Evolutionary conservation across 352 stramenopile species (phyloP), one percentile per base, ranked within the genome.

Genomic region (Pythium brachiatum): DNA sequence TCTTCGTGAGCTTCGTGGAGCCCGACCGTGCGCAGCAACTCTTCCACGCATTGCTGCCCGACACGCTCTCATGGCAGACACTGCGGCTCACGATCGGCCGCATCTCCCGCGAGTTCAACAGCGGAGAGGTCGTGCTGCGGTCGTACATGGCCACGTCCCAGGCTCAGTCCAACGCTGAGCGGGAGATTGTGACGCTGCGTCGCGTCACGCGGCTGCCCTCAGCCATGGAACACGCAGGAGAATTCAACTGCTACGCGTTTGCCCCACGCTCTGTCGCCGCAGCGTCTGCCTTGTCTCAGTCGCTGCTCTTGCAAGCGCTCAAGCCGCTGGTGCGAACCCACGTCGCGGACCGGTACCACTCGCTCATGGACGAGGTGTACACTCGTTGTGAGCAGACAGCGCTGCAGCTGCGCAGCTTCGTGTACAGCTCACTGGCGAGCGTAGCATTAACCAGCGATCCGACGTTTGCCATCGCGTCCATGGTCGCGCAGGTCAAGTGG

Each of bases 361-460:
- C 76, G 31, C 69, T 90, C 16, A 74, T 92, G 69, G 76, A 91
- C 47, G 83, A 92, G 59, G 65, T 90, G 7, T 89, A 83, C 52
- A 67, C 83, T 20, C 69, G 84, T 79, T 69, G 69, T 62, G 27
- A 75, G 68, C 1, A 74, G 79, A 66, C 47, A 34, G 75, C 80
- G 7, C 51, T 68, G 4, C 80, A 95, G 55, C 65, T 92, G 8
- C 74, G 80, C 13, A 74, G 58, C 36, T 92, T 90, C 56, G 71
- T 89, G 63, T 92, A 90, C 59, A 69, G 52, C 34, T 79, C 62
- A 9, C 74, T 90, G 41, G 79, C 81, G 25, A 69, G 53, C 18
- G 27, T 68, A 52, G 52, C 75, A 80, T 31, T 86, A 78, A 20
- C 46, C 15, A 57, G 60, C 29, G 71, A 90, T 20, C 64, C 74